phyloP scores from a whole-genome alignment of 352 stramenopile genomes.

The Phytophthora podocarpi region DNA sequence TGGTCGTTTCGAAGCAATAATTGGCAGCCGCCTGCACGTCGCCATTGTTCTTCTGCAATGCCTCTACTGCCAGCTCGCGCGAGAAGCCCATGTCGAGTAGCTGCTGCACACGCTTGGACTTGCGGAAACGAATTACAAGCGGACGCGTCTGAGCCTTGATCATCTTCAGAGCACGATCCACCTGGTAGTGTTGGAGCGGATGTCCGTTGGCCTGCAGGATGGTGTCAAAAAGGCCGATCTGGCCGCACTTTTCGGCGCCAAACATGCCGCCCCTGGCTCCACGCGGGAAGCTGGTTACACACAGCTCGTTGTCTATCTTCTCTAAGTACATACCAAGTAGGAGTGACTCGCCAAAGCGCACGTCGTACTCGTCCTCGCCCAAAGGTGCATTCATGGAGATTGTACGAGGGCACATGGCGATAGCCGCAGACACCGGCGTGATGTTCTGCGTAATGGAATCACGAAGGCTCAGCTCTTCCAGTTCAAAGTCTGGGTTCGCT shows the following conservation, averaged over 20 bases:
- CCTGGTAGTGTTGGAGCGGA: slow-evolving; percentile 80
- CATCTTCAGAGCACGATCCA: slow-evolving; percentile 85
- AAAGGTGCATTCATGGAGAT: slow-evolving; percentile 70
- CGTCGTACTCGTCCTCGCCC: slow-evolving; percentile 74
- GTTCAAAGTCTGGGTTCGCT: slow-evolving; percentile 54
- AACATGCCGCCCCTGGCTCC: slow-evolving; percentile 68
- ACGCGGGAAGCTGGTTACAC: slow-evolving; percentile 79
- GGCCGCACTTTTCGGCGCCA: slow-evolving; percentile 74
- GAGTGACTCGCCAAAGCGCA: slow-evolving; percentile 72
- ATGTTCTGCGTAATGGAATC: slow-evolving; percentile 76
- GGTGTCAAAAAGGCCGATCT: slow-evolving; percentile 76
- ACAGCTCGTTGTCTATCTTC: slow-evolving; percentile 75
- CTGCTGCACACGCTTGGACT: slow-evolving; percentile 64
- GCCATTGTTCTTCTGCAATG: slow-evolving; percentile 55
- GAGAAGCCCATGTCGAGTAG: slow-evolving; percentile 83
- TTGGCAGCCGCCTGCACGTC: slow-evolving; percentile 72
- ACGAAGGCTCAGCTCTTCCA: slow-evolving; percentile 54
- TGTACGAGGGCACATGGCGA: slow-evolving; percentile 80
- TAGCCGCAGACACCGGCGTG: slow-evolving; percentile 71
- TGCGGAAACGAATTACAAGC: slow-evolving; percentile 78
- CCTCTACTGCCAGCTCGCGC: slow-evolving; percentile 48
- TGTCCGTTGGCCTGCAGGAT: slow-evolving; percentile 83
- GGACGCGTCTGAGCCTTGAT: slow-evolving; percentile 81
- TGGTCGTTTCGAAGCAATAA: slow-evolving; percentile 61
- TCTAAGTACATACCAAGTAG: slow-evolving; percentile 84